Conservation (phyloP, 176 grass and related monocot species). For the Avena sativa region DNA sequence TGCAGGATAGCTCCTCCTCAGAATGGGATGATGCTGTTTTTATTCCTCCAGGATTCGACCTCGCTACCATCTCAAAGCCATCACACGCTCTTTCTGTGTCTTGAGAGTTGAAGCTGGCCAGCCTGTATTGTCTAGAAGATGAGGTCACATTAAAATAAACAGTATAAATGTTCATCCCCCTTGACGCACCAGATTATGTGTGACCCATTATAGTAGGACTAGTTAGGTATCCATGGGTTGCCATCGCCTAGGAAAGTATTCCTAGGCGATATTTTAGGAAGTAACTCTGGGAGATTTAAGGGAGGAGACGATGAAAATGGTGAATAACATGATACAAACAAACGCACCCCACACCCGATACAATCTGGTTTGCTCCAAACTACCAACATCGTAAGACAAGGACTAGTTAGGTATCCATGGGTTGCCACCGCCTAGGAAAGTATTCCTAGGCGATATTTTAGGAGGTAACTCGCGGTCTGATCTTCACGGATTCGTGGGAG, state of each 20-base stretch:
- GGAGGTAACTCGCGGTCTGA: too few relatives aligned
- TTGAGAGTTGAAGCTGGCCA: not conserved
- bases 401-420: not conserved
- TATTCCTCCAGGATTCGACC: slow-evolving; percentile 86
- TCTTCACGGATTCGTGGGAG: too few relatives aligned
- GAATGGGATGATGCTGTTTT: slow-evolving; percentile 89
- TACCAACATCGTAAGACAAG: not conserved
- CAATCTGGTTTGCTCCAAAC: too few relatives aligned
- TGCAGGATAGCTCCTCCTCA: slow-evolving; percentile 69
- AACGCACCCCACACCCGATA: too few relatives aligned
- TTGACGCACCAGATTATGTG: not conserved
- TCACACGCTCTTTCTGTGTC: slow-evolving; percentile 5
- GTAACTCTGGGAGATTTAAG: too few relatives aligned
- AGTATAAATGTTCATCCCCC: not conserved
- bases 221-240: not conserved
- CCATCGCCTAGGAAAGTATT: not conserved
- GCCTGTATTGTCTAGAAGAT: slow-evolving; percentile 7
- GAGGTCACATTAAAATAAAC: not conserved
- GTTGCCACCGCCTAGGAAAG: not conserved
- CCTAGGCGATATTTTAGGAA: too few relatives aligned
- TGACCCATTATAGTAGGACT: not conserved
- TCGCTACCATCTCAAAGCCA: slow-evolving; percentile 44
- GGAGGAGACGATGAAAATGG: too few relatives aligned
- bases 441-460: too few relatives aligned
- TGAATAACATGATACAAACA: too few relatives aligned